Conservation (phyloP, 768 basidiomycete species). For the Podaxis sp. region DNA sequence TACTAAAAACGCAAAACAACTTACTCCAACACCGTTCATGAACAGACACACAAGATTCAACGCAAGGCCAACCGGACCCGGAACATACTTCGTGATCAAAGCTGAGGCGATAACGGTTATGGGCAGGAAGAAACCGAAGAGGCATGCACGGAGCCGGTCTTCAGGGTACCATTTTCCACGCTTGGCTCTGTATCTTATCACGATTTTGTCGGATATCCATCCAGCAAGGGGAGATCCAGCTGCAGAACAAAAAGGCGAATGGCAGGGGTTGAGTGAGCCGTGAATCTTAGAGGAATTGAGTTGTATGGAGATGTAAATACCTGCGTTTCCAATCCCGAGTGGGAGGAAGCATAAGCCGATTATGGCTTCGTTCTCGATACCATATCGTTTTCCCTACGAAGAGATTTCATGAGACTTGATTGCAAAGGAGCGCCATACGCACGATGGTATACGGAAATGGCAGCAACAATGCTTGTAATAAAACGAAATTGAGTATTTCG, state of each 20-base stretch:
- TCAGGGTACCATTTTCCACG: conserved; percentile 65
- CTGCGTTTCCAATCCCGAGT: conserved; percentile 55
- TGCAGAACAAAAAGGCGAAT: conserved; percentile 19
- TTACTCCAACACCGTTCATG: conserved; percentile 63
- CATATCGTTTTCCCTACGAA: conserved; percentile 54
- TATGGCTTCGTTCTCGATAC: conserved; percentile 52
- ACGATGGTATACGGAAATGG: conserved; percentile 71
- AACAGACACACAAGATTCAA: conserved; percentile 57
- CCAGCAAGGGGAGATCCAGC: conserved; percentile 64
- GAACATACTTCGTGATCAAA: conserved; percentile 46
- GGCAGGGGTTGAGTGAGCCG: background rate
- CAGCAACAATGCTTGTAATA: conserved; percentile 44
- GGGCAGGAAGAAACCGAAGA: conserved; percentile 53
- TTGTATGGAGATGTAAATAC: conserved; percentile 31
- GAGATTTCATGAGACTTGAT: background rate
- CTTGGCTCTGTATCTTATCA: conserved; percentile 44
- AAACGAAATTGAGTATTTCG: background rate
- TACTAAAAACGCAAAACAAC: conserved; percentile 15
- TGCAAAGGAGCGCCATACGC: conserved; percentile 20
- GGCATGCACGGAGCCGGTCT: conserved; percentile 57
- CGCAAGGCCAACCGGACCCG: conserved; percentile 45
- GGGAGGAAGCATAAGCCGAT: conserved; percentile 63
- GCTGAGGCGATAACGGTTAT: conserved; percentile 49
- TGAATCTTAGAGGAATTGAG: background rate
- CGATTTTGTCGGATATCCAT: conserved; percentile 51